Conservation (phyloP, 257 asterid species). For the Solanum sejunctum region DNA sequence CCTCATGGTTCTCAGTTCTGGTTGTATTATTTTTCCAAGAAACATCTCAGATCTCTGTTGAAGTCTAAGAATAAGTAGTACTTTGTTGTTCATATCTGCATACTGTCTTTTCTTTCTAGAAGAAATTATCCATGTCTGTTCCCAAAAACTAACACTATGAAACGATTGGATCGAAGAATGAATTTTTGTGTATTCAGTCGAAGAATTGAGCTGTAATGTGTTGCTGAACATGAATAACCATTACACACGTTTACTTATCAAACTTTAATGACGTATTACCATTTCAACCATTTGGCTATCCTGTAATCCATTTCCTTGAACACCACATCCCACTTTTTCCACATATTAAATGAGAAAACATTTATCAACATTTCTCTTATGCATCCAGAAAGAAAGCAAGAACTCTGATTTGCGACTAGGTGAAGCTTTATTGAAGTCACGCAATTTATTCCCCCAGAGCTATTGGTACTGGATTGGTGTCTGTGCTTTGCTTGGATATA, state of each 20-base stretch:
- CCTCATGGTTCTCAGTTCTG: not conserved
- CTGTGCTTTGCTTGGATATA: slow-evolving; percentile 79
- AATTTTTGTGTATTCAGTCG: not conserved
- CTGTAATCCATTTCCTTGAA: not conserved
- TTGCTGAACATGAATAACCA: not conserved
- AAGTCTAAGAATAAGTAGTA: not conserved
- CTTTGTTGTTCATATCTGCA: not conserved
- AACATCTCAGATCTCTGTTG: not conserved
- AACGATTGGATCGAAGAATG: not conserved
- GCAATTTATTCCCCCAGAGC: slow-evolving; percentile 66
- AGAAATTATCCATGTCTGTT: not conserved
- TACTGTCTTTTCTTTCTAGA: not conserved
- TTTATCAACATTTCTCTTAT: slow-evolving; percentile 9
- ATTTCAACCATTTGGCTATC: not conserved
- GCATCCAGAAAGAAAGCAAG: slow-evolving; percentile 46
- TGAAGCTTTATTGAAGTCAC: slow-evolving; percentile 67
- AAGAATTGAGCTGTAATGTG: not conserved
- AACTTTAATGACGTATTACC: not conserved
- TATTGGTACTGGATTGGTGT: slow-evolving; percentile 98
- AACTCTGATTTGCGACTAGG: slow-evolving; percentile 56
- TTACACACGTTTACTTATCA: not conserved
- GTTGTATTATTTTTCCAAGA: not conserved
- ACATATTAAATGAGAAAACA: not conserved
- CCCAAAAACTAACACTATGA: not conserved
- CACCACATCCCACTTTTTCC: not conserved